Base-by-base conservation (phyloP, 306 rosid genomes). In the Quercus suber region DNA sequence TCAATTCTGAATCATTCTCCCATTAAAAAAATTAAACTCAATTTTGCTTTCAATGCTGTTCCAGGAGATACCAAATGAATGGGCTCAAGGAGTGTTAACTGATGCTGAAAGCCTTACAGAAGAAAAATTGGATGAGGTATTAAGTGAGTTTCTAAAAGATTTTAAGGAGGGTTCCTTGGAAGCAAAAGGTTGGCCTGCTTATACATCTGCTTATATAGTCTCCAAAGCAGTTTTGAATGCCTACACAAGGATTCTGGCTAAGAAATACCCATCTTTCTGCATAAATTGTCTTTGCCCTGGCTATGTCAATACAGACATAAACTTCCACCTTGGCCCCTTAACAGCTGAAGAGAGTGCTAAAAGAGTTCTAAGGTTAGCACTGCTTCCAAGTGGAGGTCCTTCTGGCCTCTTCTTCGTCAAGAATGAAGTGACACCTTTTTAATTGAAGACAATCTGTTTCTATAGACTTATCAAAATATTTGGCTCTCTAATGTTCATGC, bases 241-340 rank as follows among this genome's bases (percentile, higher is more conserved):
- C 5, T 75, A 80, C 35, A 80, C 84, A 17, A 80, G 84, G 33
- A 25, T 81, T 31, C 18, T 81, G 7, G 76, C 80, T 7, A 43
- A 56, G 57, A 81, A 69, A 27, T 45, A 57, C 28, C 76, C 76
- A 1, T n/a, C 4, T 27, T 55, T 75, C 35, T 41, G 12, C 3
- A 28, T 81, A 63, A 81, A 81, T 21, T 41, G 45, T 2, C 31
- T 81, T 12, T 23, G 56, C 30, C 81, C 81, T 49, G 71, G 81
- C 76, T 57, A 37, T 58, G 71, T 41, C n/a, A 78, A 43, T 30
- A 79, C 82, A 3, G 64, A 71, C 14, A 71, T 79, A 5, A 79
- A 28, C 43, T 4, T 1, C 61, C 5, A 61, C 25, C 7, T 21
- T n/a, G 77, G 82, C 3, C 0, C 3, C 20, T 19, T 79, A 4